Base-by-base conservation (phyloP, 192 early-diverging fungal genomes). In the Backusella tuberculispora region DNA sequence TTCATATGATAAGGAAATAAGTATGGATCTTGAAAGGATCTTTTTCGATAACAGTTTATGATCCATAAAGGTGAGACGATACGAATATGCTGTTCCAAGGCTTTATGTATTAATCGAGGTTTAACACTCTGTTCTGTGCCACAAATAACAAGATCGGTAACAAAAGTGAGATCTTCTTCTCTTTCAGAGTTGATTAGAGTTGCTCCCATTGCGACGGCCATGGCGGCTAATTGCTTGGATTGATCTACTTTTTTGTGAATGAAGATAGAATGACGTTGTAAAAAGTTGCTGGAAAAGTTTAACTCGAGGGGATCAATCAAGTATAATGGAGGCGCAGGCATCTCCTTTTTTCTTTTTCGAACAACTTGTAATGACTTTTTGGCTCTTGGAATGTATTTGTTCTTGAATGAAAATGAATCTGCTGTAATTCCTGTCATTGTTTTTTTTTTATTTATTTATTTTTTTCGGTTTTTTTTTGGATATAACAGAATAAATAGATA, bases 171-270 rank as follows among this genome's bases (percentile, higher is more conserved):
- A 60, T 60, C 53, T 3, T 60, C 21, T 12, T 10, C 53, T 13
- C 12, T 24, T 12, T 10, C 53, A 26, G 21, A 19, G 10, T 9
- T 60, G 9, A 60, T 19, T 13, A 60, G 26, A 5, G 19, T 60
- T 12, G 53, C 53, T 60, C 53, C 53, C 53, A 60, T 60, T 60
- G 53, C 53, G 4, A 12, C 7, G 2, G 53, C 53, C 53, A 60
- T 60, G 53, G 53, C 53, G 8, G 53, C 53, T 13, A 60, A 12
- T 12, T 60, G 53, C 26, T 60, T 60, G 10, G 21, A 24, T 12
- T 60, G 53, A 26, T 60, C 53, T 5, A 60, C 53, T 12, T 60
- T 60, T 60, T 60, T 60, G 24, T 60, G 53, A 60, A 60, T 60
- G 3, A 60, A 8, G 13, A 60, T 60, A 24, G 21, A 26, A 60